Base-by-base conservation (phyloP, 2,329 filamentous ascomycete genomes). In the Ophiostoma ips region DNA sequence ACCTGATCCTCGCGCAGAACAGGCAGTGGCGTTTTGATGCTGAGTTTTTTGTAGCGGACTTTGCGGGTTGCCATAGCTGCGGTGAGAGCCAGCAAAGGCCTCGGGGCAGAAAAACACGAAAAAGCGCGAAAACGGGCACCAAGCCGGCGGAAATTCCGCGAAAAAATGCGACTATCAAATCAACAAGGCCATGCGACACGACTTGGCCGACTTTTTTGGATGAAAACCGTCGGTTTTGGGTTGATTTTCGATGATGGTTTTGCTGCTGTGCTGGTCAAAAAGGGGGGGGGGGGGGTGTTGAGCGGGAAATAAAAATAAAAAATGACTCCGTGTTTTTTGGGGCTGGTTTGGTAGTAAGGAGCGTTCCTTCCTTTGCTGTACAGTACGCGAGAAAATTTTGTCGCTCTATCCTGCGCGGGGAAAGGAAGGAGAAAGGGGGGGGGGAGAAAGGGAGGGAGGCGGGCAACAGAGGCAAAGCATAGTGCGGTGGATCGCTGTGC, bases 1-100 rank as follows among this genome's bases (percentile, higher is more conserved):
- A 96, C 84, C 64, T 96, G 86, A 67, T 87, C 77, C 70, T 96
- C 90, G 66, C 84, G 80, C 62, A 95, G 77, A 60, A 98, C 83
- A 53, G 83, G 82, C 63, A 95, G 81, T 60, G 81, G 81, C 65
- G 88, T 87, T 73, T 94, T 94, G 63, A 85, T 80, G 68, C 84
- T 92, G 68, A 95, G 79, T 75, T 96, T 96, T 72, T 87, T 84
- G 75, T 86, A 83, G 65, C 84, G 77, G 64, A 87, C 80, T 69
- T 83, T 82, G 68, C 80, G 70, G 63, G 74, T 76, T 58, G 74
- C 75, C 76, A 79, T 79, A 70, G 63, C 61, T 64, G 64, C 63
- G 60, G 49, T 48, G 36, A 44, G 45, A 28, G 46, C 46, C 48
- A 45, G 40, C 44, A 45, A 46, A 46, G 33, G 49, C 51, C 47